Conservation (phyloP, 176 grass and related monocot species). For the Raddia guianensis region DNA sequence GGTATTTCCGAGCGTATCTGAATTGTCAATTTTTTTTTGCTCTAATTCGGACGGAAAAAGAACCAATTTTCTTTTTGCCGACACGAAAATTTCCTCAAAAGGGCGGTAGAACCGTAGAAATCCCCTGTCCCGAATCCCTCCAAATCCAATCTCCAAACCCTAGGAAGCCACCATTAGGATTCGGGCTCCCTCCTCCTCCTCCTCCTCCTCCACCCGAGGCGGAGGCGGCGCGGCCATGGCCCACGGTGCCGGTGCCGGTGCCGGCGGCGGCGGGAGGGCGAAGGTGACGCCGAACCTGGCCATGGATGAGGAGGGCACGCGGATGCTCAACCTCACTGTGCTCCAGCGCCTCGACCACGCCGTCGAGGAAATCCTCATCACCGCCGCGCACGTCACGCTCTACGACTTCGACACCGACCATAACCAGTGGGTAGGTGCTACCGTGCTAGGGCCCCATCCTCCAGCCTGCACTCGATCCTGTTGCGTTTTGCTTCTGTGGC, state of each 20-base stretch:
- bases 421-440: conserved; percentile 60
- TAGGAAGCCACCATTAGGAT: conserved; percentile 10
- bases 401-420: conserved; percentile 64
- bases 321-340: conserved; percentile 63
- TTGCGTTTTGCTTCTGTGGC: not conserved
- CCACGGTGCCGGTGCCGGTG: conserved; percentile 24
- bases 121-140: not conserved
- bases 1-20: too few species aligned
- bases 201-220: not conserved
- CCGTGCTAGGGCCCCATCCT: not conserved
- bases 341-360: conserved; percentile 64
- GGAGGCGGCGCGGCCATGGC: conserved; percentile 43
- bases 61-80: too few species aligned
- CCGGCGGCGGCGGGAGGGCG: conserved; percentile 31
- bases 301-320: conserved; percentile 56
- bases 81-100: not conserved
- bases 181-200: not conserved
- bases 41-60: too few species aligned
- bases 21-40: too few species aligned
- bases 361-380: conserved; percentile 68
- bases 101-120: not conserved
- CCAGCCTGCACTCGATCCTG: not conserved
- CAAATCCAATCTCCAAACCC: conserved; percentile 37
- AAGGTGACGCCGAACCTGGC: conserved; percentile 62
- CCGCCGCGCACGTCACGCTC: conserved; percentile 63